Percentiles rank a stretch among this genome's conserved stretches.
These are phyloP conservation scores for Sporothrix euskadiensis DNA, from an alignment of 2,329 filamentous ascomycete genomes.

Conservation along the genomic window DNA sequence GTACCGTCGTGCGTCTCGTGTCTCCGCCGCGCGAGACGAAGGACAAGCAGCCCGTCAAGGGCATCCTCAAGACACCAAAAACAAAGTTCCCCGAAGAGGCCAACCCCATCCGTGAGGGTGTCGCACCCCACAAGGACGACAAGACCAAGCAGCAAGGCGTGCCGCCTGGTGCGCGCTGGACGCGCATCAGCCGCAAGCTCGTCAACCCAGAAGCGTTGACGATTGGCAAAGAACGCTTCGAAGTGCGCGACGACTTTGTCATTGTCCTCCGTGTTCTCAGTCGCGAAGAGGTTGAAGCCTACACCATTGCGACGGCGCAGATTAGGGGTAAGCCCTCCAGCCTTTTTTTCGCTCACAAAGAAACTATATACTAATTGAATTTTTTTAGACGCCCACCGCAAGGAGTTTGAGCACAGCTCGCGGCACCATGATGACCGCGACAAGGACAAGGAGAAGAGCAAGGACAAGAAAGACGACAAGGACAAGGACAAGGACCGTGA, in stretches of 20 bases:
- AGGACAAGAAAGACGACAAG: conserved; percentile 14
- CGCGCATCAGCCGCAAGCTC: conserved; percentile 82
- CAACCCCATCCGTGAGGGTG: conserved; percentile 81
- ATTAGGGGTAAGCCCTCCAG: conserved; percentile 66
- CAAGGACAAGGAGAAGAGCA: conserved; percentile 17
- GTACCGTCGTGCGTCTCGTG: conserved; percentile 61
- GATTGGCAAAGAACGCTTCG: conserved; percentile 84
- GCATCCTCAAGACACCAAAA: conserved; percentile 82
- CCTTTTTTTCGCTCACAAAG: neutral
- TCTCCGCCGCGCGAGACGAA: conserved; percentile 62
- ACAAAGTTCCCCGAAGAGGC: conserved; percentile 83
- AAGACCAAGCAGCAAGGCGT: conserved; percentile 68
- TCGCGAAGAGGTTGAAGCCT: conserved; percentile 85
- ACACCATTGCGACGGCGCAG: conserved; percentile 77
- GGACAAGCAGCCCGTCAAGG: conserved; percentile 64
- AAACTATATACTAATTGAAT: neutral
- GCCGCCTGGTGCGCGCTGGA: conserved; percentile 81
- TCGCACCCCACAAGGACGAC: conserved; percentile 89
- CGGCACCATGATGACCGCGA: neutral
- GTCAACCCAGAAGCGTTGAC: conserved; percentile 88
- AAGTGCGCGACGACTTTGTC: conserved; percentile 89
- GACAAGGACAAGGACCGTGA: conserved; percentile 12
- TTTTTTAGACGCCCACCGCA: conserved; percentile 41
- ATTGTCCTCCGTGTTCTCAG: conserved; percentile 86
- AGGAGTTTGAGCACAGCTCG: conserved; percentile 40